A percentile compares a stretch with the other conserved stretches of the same genome.
phyloP scores from a whole-genome alignment of 2,329 filamentous ascomycete genomes.

The Herpotrichia juniperi region DNA sequence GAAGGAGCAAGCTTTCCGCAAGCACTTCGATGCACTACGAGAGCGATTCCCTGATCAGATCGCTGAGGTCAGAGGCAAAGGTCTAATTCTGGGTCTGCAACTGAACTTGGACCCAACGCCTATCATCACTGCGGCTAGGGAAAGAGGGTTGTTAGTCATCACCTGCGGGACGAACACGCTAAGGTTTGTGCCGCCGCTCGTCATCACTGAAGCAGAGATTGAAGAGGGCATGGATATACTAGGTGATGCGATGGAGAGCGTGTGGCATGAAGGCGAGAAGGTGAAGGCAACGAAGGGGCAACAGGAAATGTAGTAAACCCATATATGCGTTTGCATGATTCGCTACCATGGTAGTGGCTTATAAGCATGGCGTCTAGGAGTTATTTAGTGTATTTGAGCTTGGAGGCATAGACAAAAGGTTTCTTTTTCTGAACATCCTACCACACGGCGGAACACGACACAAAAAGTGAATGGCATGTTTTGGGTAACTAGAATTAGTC shows the following conservation, averaged over 20 bases:
- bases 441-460: no score
- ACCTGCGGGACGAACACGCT: slow-evolving; percentile 92
- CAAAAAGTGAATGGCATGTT: no score
- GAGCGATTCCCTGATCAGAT: slow-evolving; percentile 73
- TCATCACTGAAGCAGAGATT: slow-evolving; percentile 82
- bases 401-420: neutral
- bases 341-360: no score
- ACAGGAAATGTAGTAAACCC: slow-evolving; percentile 37
- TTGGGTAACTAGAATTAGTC: neutral
- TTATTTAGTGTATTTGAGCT: neutral
- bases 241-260: slow-evolving; percentile 67
- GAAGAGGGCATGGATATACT: slow-evolving; percentile 76
- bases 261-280: slow-evolving; percentile 51
- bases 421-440: no score
- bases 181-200: slow-evolving; percentile 86
- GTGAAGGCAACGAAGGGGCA: slow-evolving; percentile 39
- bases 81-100: slow-evolving; percentile 87
- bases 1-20: slow-evolving; percentile 68
- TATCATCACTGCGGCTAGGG: slow-evolving; percentile 83
- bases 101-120: slow-evolving; percentile 72
- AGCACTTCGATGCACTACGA: slow-evolving; percentile 63
- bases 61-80: slow-evolving; percentile 79
- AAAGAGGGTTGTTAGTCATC: slow-evolving; percentile 87
- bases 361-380: neutral
- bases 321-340: neutral